A percentile compares a stretch with the other conserved stretches of the same genome.
These are phyloP conservation scores for Massarina eburnea DNA, from an alignment of 2,329 filamentous ascomycete species.

Conservation along the genomic window DNA sequence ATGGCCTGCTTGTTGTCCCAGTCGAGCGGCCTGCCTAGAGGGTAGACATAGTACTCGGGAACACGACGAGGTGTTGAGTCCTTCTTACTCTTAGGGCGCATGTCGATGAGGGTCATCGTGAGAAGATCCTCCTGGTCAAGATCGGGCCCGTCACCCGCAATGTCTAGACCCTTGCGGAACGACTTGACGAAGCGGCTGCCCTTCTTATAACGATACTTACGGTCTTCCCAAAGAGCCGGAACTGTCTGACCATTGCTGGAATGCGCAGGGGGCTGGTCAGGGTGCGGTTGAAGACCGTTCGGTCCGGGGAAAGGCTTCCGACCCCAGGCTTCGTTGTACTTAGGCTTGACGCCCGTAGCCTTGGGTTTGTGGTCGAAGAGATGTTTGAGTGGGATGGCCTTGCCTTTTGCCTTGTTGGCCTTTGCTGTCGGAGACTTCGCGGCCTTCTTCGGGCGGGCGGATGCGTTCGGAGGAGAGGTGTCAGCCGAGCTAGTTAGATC, in stretches of 20 bases:
- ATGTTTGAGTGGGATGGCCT: background rate
- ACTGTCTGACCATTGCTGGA: conserved; percentile 19
- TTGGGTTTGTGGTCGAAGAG: conserved; percentile 2
- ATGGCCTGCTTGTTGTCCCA: conserved; percentile 24
- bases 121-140: conserved; percentile 26
- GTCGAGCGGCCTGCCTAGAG: conserved; percentile 21
- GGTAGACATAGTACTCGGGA: conserved; percentile 16
- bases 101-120: conserved; percentile 29
- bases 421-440: background rate
- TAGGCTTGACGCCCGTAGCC: background rate
- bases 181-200: conserved; percentile 16
- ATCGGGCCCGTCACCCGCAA: background rate
- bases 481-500: background rate
- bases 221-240: conserved; percentile 32
- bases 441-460: background rate
- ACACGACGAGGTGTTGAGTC: conserved; percentile 18
- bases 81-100: conserved; percentile 19
- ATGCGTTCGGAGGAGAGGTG: background rate
- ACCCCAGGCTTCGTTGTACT: conserved; percentile 15
- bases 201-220: conserved; percentile 21
- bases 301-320: conserved; percentile 15
- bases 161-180: conserved; percentile 8
- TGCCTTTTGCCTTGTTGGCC: background rate
- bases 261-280: conserved; percentile 19
- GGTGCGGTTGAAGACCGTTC: conserved; percentile 12